Evolutionary conservation across 2,329 filamentous ascomycete species (phyloP), one percentile per base, ranked within the genome.

Genomic region (Zalaria sp.): DNA sequence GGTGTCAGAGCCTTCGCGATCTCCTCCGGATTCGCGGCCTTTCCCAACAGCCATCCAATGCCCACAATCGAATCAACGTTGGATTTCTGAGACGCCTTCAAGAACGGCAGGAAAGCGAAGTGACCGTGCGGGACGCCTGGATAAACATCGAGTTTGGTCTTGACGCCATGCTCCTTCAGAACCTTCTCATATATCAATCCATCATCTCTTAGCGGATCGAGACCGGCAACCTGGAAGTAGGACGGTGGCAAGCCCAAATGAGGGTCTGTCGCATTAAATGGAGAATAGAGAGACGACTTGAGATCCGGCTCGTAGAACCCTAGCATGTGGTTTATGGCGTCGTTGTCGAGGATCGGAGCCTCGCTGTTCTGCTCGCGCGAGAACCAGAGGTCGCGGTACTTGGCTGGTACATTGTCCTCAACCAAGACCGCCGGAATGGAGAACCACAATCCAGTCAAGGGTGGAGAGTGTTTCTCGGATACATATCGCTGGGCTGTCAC

Each of bases 151-250:
- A 72, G 34, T 38, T 57, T 61, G 2, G 68, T 71, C 48, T 58
- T 50, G 5, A 71, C 57, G 4, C 56, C 62, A 1, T 67, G 60
- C 41, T 67, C 65, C 28, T 61, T 55, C 43, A 75, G 49, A 2
- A 67, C 50, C 34, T 61, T 53, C 47, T 72, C 70, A 46, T 73
- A 75, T 0, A 75, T 65, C 37, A 76, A 46, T 0, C 57, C 67
- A 41, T 75, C 72, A 44, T 77, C 73, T 3, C 72, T 55, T 3
- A 71, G 46, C 0, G 65, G 65, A 49, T 75, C 73, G 44, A 68
- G 45, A 7, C 71, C 72, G 45, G 61, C 64, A 0, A 72, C 58
- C 49, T 73, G 68, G 1, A 76, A 54, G 50, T 71, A 75, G 0
- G 66, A 60, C 2, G 56, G 59, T 4, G 69, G 69, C 25, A 71